These are phyloP conservation scores for Ceratocystis eucalypticola DNA, from an alignment of 2,329 filamentous ascomycete species.

Conservation along the genomic window DNA sequence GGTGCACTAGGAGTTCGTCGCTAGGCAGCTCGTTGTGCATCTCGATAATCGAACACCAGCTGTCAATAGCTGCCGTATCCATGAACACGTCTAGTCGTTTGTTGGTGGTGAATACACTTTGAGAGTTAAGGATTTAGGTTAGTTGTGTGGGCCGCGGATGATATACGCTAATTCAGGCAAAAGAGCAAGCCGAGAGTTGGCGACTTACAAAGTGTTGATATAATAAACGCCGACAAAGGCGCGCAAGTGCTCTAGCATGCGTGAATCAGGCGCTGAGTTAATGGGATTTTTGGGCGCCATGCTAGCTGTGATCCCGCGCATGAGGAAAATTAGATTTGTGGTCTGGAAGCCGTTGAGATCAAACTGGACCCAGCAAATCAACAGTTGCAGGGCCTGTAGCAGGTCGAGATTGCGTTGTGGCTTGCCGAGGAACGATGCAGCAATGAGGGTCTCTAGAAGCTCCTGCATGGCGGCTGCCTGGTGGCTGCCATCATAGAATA, in stretches of 20 bases:
- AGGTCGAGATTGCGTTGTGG: constrained; percentile 35
- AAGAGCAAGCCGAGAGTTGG: neutral
- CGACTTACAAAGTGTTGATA: constrained; percentile 34
- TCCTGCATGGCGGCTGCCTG: constrained; percentile 34
- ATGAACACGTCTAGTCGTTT: constrained; percentile 37
- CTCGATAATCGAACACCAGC: constrained; percentile 32
- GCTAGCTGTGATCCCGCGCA: constrained; percentile 25
- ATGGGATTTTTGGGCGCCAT: constrained; percentile 22
- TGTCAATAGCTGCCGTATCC: constrained; percentile 33
- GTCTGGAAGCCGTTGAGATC: constrained; percentile 36
- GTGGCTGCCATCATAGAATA: constrained; percentile 31
- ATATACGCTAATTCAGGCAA: neutral
- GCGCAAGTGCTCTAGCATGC: constrained; percentile 32
- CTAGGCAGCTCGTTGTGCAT: constrained; percentile 31
- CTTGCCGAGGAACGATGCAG: constrained; percentile 29
- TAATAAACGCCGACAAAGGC: constrained; percentile 39
- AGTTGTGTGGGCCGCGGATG: neutral
- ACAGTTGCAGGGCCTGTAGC: constrained; percentile 34
- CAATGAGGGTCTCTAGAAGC: constrained; percentile 32
- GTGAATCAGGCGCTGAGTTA: constrained; percentile 18
- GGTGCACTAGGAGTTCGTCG: constrained; percentile 33
- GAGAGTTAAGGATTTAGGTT: neutral
- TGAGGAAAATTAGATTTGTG: constrained; percentile 36
- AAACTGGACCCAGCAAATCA: constrained; percentile 31
- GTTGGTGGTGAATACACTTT: constrained; percentile 32